These are phyloP conservation scores for Fonsecaea pugnacius DNA, from an alignment of 2,329 filamentous ascomycete species.

Conservation along the genomic window DNA sequence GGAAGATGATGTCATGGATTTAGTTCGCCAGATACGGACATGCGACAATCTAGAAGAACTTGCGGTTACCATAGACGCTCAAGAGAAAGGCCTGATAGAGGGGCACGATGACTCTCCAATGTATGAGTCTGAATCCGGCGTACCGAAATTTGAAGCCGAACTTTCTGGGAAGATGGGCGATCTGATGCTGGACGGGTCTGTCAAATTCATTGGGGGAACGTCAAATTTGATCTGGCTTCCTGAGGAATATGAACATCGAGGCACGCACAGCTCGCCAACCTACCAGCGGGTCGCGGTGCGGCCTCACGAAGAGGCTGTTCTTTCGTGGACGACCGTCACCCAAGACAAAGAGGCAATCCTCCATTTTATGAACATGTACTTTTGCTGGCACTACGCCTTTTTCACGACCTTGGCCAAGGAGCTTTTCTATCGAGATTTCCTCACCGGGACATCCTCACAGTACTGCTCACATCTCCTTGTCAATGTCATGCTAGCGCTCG, in stretches of 20 bases:
- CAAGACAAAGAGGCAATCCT: constrained; percentile 76
- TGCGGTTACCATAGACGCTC: constrained; percentile 62
- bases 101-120: constrained; percentile 42
- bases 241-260: constrained; percentile 49
- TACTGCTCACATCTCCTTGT: constrained; percentile 91
- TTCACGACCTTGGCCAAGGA: constrained; percentile 88
- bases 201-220: constrained; percentile 90
- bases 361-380: constrained; percentile 96
- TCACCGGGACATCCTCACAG: constrained; percentile 68
- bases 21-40: constrained; percentile 85
- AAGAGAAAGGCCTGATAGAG: constrained; percentile 54
- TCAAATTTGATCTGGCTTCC: constrained; percentile 87
- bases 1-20: constrained; percentile 79
- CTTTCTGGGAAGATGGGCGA: constrained; percentile 93
- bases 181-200: constrained; percentile 80
- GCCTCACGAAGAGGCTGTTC: constrained; percentile 69
- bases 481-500: constrained; percentile 89
- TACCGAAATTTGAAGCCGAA: constrained; percentile 70
- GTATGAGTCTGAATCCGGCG: constrained; percentile 41
- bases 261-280: constrained; percentile 6
- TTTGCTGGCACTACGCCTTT: constrained; percentile 96
- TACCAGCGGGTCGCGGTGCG: constrained; percentile 45
- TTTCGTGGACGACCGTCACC: constrained; percentile 87
- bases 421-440: constrained; percentile 84
- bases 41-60: constrained; percentile 75